A percentile compares a stretch with the other conserved stretches of the same genome.
phyloP scores from a whole-genome alignment of 2,329 filamentous ascomycete species.

The Tricladium varicosporioides region DNA sequence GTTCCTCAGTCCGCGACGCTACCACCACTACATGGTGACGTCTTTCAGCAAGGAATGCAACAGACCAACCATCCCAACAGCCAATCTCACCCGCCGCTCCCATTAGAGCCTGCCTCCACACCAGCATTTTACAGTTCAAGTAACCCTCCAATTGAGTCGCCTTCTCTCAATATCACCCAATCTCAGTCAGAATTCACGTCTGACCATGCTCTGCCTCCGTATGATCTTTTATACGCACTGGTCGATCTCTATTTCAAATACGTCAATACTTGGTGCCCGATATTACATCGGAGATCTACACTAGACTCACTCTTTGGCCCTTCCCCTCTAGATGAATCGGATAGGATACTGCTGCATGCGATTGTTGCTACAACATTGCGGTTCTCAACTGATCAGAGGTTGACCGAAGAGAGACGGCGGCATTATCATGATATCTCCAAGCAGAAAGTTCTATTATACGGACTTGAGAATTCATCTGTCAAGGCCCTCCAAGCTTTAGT shows the following conservation, averaged over 20 bases:
- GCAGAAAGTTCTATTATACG: constrained; percentile 81
- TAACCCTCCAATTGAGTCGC: constrained; percentile 51
- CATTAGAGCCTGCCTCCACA: constrained; percentile 22
- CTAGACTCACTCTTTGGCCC: constrained; percentile 80
- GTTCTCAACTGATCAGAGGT: constrained; percentile 73
- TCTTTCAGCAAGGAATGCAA: constrained; percentile 47
- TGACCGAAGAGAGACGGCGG: constrained; percentile 70
- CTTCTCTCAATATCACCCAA: constrained; percentile 51
- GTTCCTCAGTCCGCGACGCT: constrained; percentile 45
- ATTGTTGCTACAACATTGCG: constrained; percentile 86
- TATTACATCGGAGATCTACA: constrained; percentile 81
- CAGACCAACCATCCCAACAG: constrained; percentile 26
- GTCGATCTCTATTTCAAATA: constrained; percentile 78
- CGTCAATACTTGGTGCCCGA: constrained; percentile 83
- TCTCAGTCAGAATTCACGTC: constrained; percentile 46
- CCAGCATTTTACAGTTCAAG: constrained; percentile 34
- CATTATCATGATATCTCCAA: constrained; percentile 81
- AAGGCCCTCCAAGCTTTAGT: constrained; percentile 85
- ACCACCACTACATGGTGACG: constrained; percentile 43
- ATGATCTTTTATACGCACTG: constrained; percentile 69
- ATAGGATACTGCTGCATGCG: constrained; percentile 79
- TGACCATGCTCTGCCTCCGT: constrained; percentile 70
- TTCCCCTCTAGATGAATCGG: constrained; percentile 73
- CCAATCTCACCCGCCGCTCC: constrained; percentile 14
- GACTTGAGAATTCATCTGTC: constrained; percentile 85